Base-by-base conservation (phyloP, 305 asterid genomes). In the Euphrasia arctica region DNA sequence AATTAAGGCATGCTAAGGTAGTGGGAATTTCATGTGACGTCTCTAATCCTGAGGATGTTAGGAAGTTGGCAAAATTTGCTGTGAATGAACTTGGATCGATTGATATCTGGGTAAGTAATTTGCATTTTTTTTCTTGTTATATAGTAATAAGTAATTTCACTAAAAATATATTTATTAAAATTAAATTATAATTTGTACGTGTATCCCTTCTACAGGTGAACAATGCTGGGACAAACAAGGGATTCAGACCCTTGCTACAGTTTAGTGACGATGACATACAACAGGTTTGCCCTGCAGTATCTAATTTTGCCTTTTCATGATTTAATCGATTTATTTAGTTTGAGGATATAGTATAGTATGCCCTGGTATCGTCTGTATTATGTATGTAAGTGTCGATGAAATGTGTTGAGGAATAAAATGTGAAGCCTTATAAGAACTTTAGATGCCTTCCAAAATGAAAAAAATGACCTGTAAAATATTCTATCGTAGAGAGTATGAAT, bases 181-280 rank as follows among this genome's bases (percentile, higher is more conserved):
- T 13, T 15, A 51, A 13, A 0, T 13, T 13, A 36, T 13, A 51
- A 10, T 9, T 58, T 65, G 31, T 62, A n/a, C 13, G 22, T 47
- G 54, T 22, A 31, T 29, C 48, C 75, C 39, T 65, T 71, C n/a
- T 60, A 47, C 86, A 92, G 97, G 87, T 92, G 54, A 92, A 92
- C 74, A 92, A 92, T 68, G 98, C 98, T 0, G 98, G 97, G 72
- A 84, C 87, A n/a, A 92, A 92, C 83, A 92, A 89, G 77, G 98
- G 98, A 64, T 92, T 92, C 73, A 78, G 98, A 77, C 98, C 98
- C 54, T 85, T 89, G 79, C 85, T 89, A 74, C 83, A 89, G 79
- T 92, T 89, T 74, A 78, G 63, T 54, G 88, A 92, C 65, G 85
- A 81, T 62, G 98, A 92, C 74, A 85, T 92, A 65, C 87, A 75